phyloP scores from a whole-genome alignment of 1,139 yeast genomes.

The Saccharomyces uvarum region DNA sequence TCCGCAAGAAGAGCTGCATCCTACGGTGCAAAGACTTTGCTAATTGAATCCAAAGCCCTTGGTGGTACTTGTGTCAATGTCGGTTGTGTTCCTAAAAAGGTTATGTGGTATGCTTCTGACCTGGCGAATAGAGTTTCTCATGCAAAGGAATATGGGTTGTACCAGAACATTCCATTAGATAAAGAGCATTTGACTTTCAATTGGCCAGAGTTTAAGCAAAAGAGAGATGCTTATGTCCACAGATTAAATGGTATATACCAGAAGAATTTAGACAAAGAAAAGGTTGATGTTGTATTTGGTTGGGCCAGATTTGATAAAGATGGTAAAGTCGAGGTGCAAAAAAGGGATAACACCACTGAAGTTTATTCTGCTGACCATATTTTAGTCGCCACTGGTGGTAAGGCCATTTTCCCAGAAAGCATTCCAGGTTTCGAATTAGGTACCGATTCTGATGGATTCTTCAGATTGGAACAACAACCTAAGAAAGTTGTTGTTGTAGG shows the following conservation, averaged over 20 bases:
- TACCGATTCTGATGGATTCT: conserved; percentile 86
- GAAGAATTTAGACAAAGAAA: conserved; percentile 76
- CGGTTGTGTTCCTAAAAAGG: conserved; percentile 97
- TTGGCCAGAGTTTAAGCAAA: conserved; percentile 72
- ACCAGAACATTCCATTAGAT: conserved; percentile 45
- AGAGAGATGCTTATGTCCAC: conserved; percentile 83
- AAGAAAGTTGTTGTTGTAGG: conserved; percentile 91
- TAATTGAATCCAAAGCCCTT: conserved; percentile 71
- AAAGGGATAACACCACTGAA: conserved; percentile 48
- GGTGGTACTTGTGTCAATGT: conserved; percentile 99
- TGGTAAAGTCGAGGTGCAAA: conserved; percentile 72
- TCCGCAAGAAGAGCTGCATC: conserved; percentile 94
- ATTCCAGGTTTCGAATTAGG: conserved; percentile 82
- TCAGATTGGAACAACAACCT: conserved; percentile 72
- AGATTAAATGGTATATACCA: conserved; percentile 91
- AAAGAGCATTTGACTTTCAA: conserved; percentile 47
- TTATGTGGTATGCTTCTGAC: conserved; percentile 97
- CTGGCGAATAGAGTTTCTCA: conserved; percentile 67
- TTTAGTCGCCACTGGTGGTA: conserved; percentile 90
- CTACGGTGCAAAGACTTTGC: conserved; percentile 79
- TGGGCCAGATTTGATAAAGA: conserved; percentile 66
- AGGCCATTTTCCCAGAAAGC: conserved; percentile 56
- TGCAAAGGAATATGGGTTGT: conserved; percentile 76
- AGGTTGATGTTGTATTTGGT: conserved; percentile 83
- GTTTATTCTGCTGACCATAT: conserved; percentile 72